Evolutionary conservation across 2,329 filamentous ascomycete species (phyloP).

Genomic region (Macrophomina tecta): DNA sequence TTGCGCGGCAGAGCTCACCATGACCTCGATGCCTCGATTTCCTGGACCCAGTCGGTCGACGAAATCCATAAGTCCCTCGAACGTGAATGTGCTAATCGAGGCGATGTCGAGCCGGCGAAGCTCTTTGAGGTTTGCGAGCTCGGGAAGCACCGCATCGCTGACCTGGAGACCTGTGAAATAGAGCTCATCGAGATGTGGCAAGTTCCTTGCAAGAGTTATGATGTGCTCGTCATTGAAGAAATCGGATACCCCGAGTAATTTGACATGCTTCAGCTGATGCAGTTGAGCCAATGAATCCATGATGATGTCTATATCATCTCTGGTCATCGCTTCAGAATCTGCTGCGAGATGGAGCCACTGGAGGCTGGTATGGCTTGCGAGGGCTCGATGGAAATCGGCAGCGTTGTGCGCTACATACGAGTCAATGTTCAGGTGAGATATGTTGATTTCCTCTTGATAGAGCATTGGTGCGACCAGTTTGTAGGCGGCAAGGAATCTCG

Average conservation of each 20-base stretch:
- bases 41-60: slow-evolving; percentile 48
- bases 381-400: slow-evolving; percentile 58
- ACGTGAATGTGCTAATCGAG: slow-evolving; percentile 62
- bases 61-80: slow-evolving; percentile 55
- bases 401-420: slow-evolving; percentile 57
- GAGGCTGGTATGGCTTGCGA: slow-evolving; percentile 61
- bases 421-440: slow-evolving; percentile 57
- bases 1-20: slow-evolving; percentile 53
- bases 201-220: slow-evolving; percentile 50
- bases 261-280: slow-evolving; percentile 59
- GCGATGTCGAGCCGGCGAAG: slow-evolving; percentile 61
- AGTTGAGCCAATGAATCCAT: slow-evolving; percentile 60
- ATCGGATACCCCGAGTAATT: slow-evolving; percentile 59
- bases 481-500: slow-evolving; percentile 58
- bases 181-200: slow-evolving; percentile 61
- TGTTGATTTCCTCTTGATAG: slow-evolving; percentile 52
- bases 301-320: slow-evolving; percentile 57
- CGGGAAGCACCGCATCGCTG: slow-evolving; percentile 55
- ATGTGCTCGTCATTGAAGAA: slow-evolving; percentile 60
- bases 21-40: slow-evolving; percentile 51
- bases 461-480: slow-evolving; percentile 59
- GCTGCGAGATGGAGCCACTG: slow-evolving; percentile 53
- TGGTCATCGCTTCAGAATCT: slow-evolving; percentile 53
- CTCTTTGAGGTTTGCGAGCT: slow-evolving; percentile 53
- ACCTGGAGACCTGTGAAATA: slow-evolving; percentile 62